phyloP scores from a whole-genome alignment of 2,329 filamentous ascomycete species.

The Monilinia polystroma region DNA sequence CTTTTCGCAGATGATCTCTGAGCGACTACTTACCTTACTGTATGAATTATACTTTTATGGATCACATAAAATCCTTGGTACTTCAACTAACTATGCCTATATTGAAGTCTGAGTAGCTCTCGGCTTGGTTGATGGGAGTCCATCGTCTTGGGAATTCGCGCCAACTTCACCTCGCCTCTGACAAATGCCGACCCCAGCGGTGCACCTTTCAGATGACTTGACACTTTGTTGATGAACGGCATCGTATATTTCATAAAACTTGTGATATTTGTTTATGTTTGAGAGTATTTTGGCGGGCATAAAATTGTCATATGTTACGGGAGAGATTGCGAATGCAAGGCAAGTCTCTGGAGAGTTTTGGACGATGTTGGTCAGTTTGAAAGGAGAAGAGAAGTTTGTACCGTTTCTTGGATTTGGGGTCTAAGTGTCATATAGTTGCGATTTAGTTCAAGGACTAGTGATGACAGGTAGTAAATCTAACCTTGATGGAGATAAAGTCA shows the following conservation, averaged over 20 bases:
- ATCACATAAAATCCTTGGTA: background rate
- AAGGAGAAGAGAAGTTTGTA: background rate
- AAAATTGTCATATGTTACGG: background rate
- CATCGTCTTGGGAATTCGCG: background rate
- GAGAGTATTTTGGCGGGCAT: background rate
- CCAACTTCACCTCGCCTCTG: background rate
- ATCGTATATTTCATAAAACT: background rate
- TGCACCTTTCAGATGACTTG: background rate
- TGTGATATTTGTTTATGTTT: background rate
- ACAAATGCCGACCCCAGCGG: constrained; percentile 1
- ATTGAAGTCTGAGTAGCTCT: background rate
- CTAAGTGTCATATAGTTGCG: too few species aligned
- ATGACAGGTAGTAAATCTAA: too few species aligned
- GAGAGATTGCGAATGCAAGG: background rate
- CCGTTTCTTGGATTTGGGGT: background rate
- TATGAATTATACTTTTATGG: background rate
- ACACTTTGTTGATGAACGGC: background rate
- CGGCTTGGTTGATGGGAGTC: background rate
- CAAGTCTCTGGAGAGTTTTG: too few species aligned
- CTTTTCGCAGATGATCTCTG: background rate
- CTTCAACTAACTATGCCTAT: background rate
- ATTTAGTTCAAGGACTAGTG: background rate
- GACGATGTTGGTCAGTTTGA: background rate
- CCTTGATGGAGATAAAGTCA: background rate
- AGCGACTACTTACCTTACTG: background rate